Conservation (phyloP, 352 stramenopile genomes). For the Phytophthora pistaciae region DNA sequence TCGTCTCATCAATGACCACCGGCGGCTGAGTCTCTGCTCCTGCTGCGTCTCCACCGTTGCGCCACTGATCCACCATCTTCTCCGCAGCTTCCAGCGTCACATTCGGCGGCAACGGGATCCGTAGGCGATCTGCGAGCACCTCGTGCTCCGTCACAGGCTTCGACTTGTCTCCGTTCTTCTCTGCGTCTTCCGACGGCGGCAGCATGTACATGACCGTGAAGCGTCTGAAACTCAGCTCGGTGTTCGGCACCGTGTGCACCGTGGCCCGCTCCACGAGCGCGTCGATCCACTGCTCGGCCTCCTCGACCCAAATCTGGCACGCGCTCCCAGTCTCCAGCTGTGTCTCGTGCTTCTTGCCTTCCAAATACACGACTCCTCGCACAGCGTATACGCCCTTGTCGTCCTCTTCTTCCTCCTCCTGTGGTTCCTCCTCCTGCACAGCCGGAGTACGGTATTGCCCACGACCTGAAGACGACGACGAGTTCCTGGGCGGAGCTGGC, state of each 20-base stretch:
- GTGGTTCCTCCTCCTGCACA: slow-evolving; percentile 5
- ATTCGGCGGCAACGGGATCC: slow-evolving; percentile 67
- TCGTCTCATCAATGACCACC: slow-evolving; percentile 70
- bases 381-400: slow-evolving; percentile 79
- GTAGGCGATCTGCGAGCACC: slow-evolving; percentile 66
- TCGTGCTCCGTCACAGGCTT: slow-evolving; percentile 59
- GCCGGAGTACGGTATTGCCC: slow-evolving; percentile 15
- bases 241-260: slow-evolving; percentile 76
- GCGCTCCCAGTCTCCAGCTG: slow-evolving; percentile 75
- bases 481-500: background rate
- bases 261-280: slow-evolving; percentile 73
- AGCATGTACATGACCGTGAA: slow-evolving; percentile 78
- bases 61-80: slow-evolving; percentile 64
- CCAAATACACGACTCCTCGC: slow-evolving; percentile 77
- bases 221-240: slow-evolving; percentile 61
- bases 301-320: slow-evolving; percentile 87
- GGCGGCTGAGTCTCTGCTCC: slow-evolving; percentile 11
- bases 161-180: slow-evolving; percentile 16
- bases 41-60: slow-evolving; percentile 31
- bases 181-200: slow-evolving; percentile 29
- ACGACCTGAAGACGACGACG: background rate
- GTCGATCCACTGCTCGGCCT: slow-evolving; percentile 77
- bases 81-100: slow-evolving; percentile 75
- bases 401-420: slow-evolving; percentile 59
- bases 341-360: slow-evolving; percentile 80